Base-by-base conservation (phyloP, 2,329 filamentous ascomycete species). In the Aspergillus ochraceus region DNA sequence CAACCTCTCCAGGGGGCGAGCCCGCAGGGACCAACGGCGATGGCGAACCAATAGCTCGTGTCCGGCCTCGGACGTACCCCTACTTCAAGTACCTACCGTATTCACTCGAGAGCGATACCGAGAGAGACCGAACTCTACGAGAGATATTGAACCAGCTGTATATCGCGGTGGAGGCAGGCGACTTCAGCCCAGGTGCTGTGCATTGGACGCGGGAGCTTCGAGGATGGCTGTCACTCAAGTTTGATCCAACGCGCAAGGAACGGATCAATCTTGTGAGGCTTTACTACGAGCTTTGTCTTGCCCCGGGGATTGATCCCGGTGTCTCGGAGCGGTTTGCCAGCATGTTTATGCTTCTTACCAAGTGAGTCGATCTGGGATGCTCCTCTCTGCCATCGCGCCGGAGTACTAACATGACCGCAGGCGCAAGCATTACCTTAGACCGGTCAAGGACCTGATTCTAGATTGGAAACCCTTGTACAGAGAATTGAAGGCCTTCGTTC, bases 151-250 rank as follows among this genome's bases (percentile, higher is more conserved):
- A 93, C 75, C 91, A 97, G 71, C 88, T 99, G 30, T 98, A 97
- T 75, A 91, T 97, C 68, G 87, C 94, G 59, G 84, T 99, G 64
- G 89, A 92, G 73, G 90, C 95, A 3, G 92, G 97, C 66, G 95
- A 99, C 77, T 98, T 98, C 77, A 89, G 90, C 24, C 91, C 94
- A 0, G 95, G 95, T 36, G 95, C 94, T 29, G 83, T 97, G 62
- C 94, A 99, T 77, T 99, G 95, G 95, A 97, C 95, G 17, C 88
- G 94, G 67, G 95, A 99, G 84, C 88, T 99, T 52, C 88, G 93
- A 72, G 91, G 90, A 77, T 99, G 96, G 95, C 83, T 99, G 66
- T 90, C 90, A 56, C 87, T 99, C 77, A 99, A 99, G 82, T 99
- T 99, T 74, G 94, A 99, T 79, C 92, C 97, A 74, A 91, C 92